Evolutionary conservation across 1,139 yeast species (phyloP).

Genomic region (Neolecta irregularis): DNA sequence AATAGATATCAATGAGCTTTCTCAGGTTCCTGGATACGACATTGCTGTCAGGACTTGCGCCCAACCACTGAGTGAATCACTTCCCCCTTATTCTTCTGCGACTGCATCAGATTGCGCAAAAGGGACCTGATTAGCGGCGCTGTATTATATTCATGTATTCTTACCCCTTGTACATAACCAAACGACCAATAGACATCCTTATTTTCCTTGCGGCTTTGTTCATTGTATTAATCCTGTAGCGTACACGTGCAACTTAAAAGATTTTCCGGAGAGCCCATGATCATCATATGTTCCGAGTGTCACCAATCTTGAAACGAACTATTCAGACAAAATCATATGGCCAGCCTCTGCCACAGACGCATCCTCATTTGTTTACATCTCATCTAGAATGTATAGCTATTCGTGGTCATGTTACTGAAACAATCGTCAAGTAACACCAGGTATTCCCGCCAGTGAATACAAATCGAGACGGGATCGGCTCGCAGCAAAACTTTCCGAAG

Average conservation of each 20-base stretch:
- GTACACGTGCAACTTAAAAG: too few relatives aligned
- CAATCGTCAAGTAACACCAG: constrained; percentile 54
- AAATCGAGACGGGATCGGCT: constrained; percentile 49
- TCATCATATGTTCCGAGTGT: too few relatives aligned
- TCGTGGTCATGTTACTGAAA: background rate
- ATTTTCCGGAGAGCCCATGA: too few relatives aligned
- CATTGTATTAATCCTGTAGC: too few relatives aligned
- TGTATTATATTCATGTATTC: too few relatives aligned
- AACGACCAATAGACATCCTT: too few relatives aligned
- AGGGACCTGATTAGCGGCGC: too few relatives aligned
- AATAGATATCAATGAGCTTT: background rate
- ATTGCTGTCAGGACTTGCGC: background rate
- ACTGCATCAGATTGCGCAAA: too few relatives aligned
- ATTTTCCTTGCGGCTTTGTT: too few relatives aligned
- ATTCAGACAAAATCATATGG: too few relatives aligned
- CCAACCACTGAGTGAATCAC: background rate
- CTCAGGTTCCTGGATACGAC: background rate
- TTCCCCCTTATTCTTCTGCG: constrained; percentile 2
- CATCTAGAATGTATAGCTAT: background rate
- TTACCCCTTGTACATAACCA: too few relatives aligned
- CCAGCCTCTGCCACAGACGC: background rate
- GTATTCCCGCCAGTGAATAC: constrained; percentile 72
- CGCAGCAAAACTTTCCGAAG: constrained; percentile 41
- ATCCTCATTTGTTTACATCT: constrained; percentile 1
- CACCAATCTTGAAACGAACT: too few relatives aligned